phyloP scores from a whole-genome alignment of 441 rosid genomes.

The Metrosideros polymorpha region DNA sequence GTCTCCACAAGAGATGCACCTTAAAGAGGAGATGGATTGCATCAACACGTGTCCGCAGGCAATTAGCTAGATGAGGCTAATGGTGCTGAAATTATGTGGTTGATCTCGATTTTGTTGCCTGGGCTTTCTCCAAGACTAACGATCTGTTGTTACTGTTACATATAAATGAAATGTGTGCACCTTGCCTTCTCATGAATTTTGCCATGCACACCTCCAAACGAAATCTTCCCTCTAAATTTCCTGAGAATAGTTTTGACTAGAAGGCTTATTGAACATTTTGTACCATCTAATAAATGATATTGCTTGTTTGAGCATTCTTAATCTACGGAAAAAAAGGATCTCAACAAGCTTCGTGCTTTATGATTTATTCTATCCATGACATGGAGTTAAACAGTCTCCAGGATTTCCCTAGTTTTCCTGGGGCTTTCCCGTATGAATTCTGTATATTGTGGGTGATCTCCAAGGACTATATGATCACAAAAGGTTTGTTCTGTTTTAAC shows the following conservation, averaged over 20 bases:
- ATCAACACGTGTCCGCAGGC: background rate
- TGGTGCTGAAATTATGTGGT: background rate
- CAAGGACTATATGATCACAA: background rate
- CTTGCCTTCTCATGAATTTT: background rate
- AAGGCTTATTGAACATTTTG: background rate
- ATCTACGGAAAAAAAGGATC: background rate
- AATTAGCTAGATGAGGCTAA: background rate
- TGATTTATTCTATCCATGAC: background rate
- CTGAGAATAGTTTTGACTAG: background rate
- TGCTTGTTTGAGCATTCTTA: background rate
- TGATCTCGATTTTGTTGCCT: background rate
- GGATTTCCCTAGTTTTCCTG: background rate
- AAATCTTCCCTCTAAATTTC: background rate
- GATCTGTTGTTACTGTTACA: background rate
- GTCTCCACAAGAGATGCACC: background rate
- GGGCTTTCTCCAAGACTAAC: background rate
- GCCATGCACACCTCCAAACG: background rate
- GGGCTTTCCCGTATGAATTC: background rate
- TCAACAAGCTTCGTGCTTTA: background rate
- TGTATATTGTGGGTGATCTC: background rate
- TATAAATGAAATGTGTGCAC: background rate
- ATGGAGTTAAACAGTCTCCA: background rate
- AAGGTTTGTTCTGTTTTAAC: background rate
- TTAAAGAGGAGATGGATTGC: background rate
- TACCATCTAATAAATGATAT: background rate